Conservation (phyloP, 129 eudicot genomes). For the Sambucus nigra region DNA sequence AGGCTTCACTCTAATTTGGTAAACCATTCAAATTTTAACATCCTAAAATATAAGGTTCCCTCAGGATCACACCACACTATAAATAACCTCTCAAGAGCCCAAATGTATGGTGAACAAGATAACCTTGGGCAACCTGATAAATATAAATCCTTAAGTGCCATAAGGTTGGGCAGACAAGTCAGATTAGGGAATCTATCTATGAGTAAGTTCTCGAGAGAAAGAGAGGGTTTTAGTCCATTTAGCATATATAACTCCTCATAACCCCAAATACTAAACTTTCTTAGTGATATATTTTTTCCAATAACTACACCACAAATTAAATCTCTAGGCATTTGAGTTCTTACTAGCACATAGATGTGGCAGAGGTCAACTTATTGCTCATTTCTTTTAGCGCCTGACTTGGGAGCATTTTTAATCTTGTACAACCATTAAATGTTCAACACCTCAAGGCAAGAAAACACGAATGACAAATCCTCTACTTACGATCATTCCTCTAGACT, state of each 20-base stretch:
- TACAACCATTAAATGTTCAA: too few species aligned
- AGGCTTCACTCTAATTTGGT: not conserved
- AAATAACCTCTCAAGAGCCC: not conserved
- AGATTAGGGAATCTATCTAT: too few species aligned
- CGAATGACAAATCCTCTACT: too few species aligned
- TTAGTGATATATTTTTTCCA: not conserved
- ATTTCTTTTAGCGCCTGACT: too few species aligned
- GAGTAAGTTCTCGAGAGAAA: too few species aligned
- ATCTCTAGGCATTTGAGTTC: not conserved
- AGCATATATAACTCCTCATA: not conserved
- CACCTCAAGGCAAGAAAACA: too few species aligned
- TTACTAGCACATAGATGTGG: not conserved
- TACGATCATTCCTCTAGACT: too few species aligned
- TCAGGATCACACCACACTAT: not conserved
- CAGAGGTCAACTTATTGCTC: conserved; percentile 1
- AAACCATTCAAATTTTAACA: not conserved
- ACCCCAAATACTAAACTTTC: not conserved
- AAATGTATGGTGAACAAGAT: not conserved
- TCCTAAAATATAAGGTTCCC: too few species aligned
- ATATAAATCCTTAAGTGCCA: not conserved
- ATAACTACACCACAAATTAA: not conserved
- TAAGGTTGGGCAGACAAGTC: not conserved
- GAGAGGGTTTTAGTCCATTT: too few species aligned
- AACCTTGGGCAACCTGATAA: not conserved
- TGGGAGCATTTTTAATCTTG: too few species aligned